These are phyloP conservation scores for Eucalyptus pauciflora DNA, from an alignment of 345 rosid species.

Conservation along the genomic window DNA sequence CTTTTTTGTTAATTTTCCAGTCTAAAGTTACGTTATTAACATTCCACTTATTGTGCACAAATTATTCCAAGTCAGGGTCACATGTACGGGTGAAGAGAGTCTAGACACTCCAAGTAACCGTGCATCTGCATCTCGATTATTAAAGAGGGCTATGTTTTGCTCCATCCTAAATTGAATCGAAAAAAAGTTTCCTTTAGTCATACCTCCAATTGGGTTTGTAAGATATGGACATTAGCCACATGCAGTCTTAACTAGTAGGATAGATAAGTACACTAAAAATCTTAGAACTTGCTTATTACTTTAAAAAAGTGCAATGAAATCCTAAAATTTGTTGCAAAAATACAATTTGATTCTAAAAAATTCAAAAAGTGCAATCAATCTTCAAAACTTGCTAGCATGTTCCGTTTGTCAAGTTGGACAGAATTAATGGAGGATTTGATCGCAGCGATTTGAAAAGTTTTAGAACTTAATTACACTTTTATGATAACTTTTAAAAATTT, in stretches of 20 bases:
- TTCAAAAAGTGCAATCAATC: neutral
- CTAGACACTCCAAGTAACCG: neutral
- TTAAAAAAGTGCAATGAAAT: too few species aligned
- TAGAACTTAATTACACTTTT: too few species aligned
- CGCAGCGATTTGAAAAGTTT: fast-evolving
- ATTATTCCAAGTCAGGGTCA: neutral
- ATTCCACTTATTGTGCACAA: neutral
- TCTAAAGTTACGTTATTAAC: neutral
- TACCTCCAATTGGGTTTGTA: neutral
- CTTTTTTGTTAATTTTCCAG: neutral
- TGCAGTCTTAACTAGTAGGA: neutral
- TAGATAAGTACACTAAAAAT: neutral
- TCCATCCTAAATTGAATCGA: neutral
- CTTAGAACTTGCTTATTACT: too few species aligned
- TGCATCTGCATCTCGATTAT: neutral
- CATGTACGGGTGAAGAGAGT: neutral
- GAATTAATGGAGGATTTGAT: too few species aligned
- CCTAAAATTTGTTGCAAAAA: too few species aligned
- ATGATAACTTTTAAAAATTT: too few species aligned
- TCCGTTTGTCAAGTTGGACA: neutral
- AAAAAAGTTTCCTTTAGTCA: neutral
- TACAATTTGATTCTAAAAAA: too few species aligned
- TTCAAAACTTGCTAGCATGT: too few species aligned
- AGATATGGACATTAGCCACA: fast-evolving
- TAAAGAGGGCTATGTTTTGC: neutral